Percentiles rank a stretch among this genome's conserved stretches.
phyloP scores from a whole-genome alignment of 345 rosid species.

The Kernera saxatilis region DNA sequence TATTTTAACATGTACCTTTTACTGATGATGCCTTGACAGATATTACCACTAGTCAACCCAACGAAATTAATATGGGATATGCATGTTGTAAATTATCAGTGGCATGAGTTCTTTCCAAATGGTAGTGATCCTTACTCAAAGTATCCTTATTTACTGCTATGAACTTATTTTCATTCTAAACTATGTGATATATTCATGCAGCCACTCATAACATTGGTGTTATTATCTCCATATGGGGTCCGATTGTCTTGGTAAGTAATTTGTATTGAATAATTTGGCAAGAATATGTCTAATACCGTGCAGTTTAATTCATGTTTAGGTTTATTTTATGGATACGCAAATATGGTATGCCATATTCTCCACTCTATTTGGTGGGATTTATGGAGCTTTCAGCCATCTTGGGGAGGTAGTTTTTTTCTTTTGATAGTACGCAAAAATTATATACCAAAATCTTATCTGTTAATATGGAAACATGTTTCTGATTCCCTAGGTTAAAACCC shows the following conservation, averaged over 20 bases:
- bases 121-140: constrained; percentile 36
- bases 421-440: not conserved
- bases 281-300: constrained; percentile 7
- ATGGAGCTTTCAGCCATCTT: constrained; percentile 94
- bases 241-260: constrained; percentile 71
- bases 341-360: constrained; percentile 98
- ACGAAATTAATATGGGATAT: constrained; percentile 72
- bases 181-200: constrained; percentile 34
- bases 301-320: constrained; percentile 42
- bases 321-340: constrained; percentile 92
- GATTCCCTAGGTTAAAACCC: not conserved
- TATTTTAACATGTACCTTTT: constrained; percentile 8
- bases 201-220: constrained; percentile 78
- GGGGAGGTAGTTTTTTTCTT: constrained; percentile 69
- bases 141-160: not conserved
- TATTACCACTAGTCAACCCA: constrained; percentile 77
- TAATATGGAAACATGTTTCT: not conserved
- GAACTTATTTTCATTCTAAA: constrained; percentile 11
- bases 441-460: not conserved
- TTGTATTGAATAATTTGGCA: constrained; percentile 4
- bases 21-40: constrained; percentile 41
- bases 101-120: constrained; percentile 91
- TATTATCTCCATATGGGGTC: constrained; percentile 91
- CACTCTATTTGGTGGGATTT: constrained; percentile 90
- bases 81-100: constrained; percentile 51